Conservation (phyloP, 345 rosid species). For the Carallia pectinifolia region DNA sequence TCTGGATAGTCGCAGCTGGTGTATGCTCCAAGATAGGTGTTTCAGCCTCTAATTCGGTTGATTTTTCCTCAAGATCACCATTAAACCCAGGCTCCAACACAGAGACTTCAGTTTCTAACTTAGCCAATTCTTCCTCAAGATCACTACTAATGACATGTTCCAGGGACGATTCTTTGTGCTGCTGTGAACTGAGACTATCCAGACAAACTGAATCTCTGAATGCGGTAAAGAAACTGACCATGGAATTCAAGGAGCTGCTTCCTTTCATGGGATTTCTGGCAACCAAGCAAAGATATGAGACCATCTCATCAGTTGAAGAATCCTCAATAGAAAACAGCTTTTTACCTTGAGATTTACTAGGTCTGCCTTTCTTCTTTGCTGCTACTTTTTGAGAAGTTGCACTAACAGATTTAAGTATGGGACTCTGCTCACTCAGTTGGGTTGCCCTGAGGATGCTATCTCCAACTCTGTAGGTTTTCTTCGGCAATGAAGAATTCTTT, state of each 20-base stretch:
- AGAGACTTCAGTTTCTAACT: constrained; percentile 19
- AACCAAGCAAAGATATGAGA: constrained; percentile 33
- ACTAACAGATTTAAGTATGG: constrained; percentile 21
- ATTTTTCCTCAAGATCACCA: constrained; percentile 30
- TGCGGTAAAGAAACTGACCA: constrained; percentile 37
- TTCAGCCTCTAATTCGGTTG: constrained; percentile 15
- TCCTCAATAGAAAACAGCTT: constrained; percentile 19
- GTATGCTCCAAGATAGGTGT: constrained; percentile 23
- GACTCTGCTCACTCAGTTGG: constrained; percentile 21
- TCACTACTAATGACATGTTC: constrained; percentile 23
- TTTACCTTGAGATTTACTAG: constrained; percentile 26
- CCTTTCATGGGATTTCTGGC: constrained; percentile 39
- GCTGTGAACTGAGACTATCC: constrained; percentile 21
- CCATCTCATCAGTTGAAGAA: constrained; percentile 35
- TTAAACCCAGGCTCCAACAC: constrained; percentile 26
- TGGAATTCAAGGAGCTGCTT: constrained; percentile 14
- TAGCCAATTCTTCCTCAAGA: constrained; percentile 27
- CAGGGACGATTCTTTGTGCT: constrained; percentile 12
- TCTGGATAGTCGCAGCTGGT: constrained; percentile 20
- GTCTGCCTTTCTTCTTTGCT: constrained; percentile 8
- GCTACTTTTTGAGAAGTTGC: background rate
- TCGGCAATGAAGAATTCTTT: constrained; percentile 27
- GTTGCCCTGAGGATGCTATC: constrained; percentile 38
- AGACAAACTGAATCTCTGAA: constrained; percentile 39
- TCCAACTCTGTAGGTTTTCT: constrained; percentile 40